Percentiles rank a stretch among this genome's conserved stretches.
Conservation (phyloP, 495 filamentous ascomycete species). For the Aspergillus taichungensis region DNA sequence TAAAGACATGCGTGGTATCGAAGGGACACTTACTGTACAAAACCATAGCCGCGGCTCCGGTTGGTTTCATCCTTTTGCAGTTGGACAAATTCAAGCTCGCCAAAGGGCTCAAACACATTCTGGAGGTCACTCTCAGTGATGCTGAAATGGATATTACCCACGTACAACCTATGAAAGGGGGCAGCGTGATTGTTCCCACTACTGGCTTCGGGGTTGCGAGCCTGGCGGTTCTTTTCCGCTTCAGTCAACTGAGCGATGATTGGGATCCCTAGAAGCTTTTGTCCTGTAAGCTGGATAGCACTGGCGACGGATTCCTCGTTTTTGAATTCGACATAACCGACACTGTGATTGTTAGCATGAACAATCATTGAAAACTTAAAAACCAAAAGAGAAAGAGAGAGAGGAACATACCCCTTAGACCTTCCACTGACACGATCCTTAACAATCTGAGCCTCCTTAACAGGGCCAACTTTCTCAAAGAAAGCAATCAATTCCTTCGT, state of each 20-base stretch:
- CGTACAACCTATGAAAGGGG: conserved; percentile 97
- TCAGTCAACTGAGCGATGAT: conserved; percentile 98
- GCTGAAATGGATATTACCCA: conserved; percentile 99
- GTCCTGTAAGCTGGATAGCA: conserved; percentile 97
- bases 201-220: conserved; percentile 67
- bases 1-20: neutral
- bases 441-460: conserved; percentile 98
- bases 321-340: conserved; percentile 99
- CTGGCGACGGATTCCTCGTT: conserved; percentile 86
- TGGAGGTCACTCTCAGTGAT: conserved; percentile 95
- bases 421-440: conserved; percentile 94
- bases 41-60: conserved; percentile 91
- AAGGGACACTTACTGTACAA: conserved; percentile 78
- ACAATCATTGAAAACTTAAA: neutral
- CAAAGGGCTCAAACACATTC: conserved; percentile 96
- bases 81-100: conserved; percentile 95
- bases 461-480: conserved; percentile 92
- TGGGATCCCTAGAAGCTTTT: conserved; percentile 95
- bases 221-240: conserved; percentile 98
- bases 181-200: conserved; percentile 61
- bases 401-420: conserved; percentile 81
- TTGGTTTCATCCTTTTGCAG: conserved; percentile 91
- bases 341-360: conserved; percentile 47
- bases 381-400: neutral
- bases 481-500: conserved; percentile 90